Evolutionary conservation across 2,329 filamentous ascomycete species (phyloP).

Genomic region (Sporothrix humicola): DNA sequence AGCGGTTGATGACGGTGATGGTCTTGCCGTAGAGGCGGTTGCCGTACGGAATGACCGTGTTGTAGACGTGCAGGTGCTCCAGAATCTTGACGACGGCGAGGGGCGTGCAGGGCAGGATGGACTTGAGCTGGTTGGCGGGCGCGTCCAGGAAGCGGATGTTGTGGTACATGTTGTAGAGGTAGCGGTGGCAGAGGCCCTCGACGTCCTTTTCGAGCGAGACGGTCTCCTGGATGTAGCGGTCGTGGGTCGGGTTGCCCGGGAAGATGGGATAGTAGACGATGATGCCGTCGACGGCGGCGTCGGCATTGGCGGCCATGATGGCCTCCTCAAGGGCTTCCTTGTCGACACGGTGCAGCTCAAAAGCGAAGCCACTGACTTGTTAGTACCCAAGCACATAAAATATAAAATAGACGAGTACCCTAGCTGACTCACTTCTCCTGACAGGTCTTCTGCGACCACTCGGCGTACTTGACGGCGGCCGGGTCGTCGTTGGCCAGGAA

Average conservation of each 20-base stretch:
- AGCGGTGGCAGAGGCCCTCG: slow-evolving; percentile 89
- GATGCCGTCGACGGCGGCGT: slow-evolving; percentile 79
- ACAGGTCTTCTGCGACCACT: slow-evolving; percentile 97
- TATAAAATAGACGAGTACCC: not conserved
- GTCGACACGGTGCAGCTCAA: slow-evolving; percentile 80
- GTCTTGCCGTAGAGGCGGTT: slow-evolving; percentile 93
- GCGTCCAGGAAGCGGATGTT: slow-evolving; percentile 93
- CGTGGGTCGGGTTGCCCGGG: slow-evolving; percentile 75
- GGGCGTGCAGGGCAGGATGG: slow-evolving; percentile 92
- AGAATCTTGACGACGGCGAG: slow-evolving; percentile 96
- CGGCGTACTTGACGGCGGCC: slow-evolving; percentile 88
- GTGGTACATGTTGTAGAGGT: slow-evolving; percentile 99
- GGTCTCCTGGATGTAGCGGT: slow-evolving; percentile 95
- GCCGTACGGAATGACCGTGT: slow-evolving; percentile 88
- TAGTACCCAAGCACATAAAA: not conserved
- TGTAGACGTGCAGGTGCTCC: slow-evolving; percentile 95
- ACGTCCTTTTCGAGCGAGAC: slow-evolving; percentile 91
- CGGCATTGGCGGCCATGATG: slow-evolving; percentile 82
- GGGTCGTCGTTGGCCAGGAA: slow-evolving; percentile 93
- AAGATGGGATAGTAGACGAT: slow-evolving; percentile 99
- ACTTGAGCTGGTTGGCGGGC: slow-evolving; percentile 79
- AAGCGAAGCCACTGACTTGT: slow-evolving; percentile 76
- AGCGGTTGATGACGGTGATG: slow-evolving; percentile 94
- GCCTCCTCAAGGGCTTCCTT: slow-evolving; percentile 90
- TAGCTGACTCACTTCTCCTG: slow-evolving; percentile 79